Evolutionary conservation across 495 filamentous ascomycete genomes (phyloP).

Genomic region (Cercophora scortea): DNA sequence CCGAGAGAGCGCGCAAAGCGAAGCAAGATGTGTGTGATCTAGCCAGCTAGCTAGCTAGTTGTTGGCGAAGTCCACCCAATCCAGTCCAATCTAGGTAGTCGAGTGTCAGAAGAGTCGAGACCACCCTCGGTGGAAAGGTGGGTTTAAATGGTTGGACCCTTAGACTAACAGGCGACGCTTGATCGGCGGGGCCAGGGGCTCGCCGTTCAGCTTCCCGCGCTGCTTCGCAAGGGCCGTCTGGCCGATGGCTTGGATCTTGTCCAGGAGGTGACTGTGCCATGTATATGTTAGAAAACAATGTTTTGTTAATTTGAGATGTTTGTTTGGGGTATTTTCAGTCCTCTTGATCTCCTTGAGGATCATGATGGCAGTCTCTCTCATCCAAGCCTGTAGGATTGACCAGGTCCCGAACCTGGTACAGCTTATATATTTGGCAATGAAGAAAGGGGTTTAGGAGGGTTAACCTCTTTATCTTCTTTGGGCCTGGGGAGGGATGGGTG

Average conservation of each 20-base stretch:
- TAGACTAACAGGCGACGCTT: constrained; percentile 29
- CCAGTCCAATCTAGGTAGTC: too few relatives aligned
- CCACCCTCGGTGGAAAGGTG: too few relatives aligned
- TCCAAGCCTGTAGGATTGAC: background rate
- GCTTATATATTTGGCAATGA: background rate
- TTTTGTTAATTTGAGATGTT: background rate
- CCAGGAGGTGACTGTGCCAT: constrained; percentile 31
- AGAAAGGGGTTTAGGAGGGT: background rate
- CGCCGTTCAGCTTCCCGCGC: constrained; percentile 14
- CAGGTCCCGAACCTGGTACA: background rate
- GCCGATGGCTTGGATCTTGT: constrained; percentile 34
- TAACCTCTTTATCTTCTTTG: too few relatives aligned
- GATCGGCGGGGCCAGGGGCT: constrained; percentile 23
- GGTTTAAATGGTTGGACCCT: background rate
- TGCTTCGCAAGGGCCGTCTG: constrained; percentile 19
- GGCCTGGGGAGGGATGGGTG: too few relatives aligned
- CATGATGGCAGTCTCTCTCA: background rate
- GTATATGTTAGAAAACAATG: constrained; percentile 11
- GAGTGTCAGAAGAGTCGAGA: too few relatives aligned
- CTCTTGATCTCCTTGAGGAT: background rate
- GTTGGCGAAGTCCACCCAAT: too few relatives aligned
- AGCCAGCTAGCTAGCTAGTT: too few relatives aligned
- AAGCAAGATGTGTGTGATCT: too few relatives aligned
- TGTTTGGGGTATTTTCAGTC: background rate
- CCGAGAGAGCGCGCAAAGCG: too few relatives aligned